phyloP scores from a whole-genome alignment of 2,329 filamentous ascomycete species.

The Ophiosphaerella korrae region DNA sequence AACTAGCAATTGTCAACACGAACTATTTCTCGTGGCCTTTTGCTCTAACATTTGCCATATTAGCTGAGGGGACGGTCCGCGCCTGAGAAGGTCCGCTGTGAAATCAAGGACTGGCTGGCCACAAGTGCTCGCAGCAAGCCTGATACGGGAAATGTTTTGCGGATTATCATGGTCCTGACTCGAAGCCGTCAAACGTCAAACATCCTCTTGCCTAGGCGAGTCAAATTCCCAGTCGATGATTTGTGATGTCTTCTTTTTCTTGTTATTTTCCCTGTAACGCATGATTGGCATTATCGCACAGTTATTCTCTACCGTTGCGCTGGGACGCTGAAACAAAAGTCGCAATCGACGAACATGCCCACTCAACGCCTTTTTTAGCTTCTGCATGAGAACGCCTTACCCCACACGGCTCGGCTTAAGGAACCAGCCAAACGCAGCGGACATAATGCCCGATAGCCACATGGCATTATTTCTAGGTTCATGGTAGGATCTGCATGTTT shows the following conservation, averaged over 20 bases:
- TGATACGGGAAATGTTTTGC: neutral
- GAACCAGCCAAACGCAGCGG: neutral
- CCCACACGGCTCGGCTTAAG: slow-evolving; percentile 1
- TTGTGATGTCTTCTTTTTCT: neutral
- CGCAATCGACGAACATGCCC: too few relatives aligned
- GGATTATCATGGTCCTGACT: slow-evolving; percentile 1
- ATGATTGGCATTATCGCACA: neutral
- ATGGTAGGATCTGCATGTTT: slow-evolving; percentile 1
- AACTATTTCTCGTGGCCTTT: too few relatives aligned
- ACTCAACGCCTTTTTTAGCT: too few relatives aligned
- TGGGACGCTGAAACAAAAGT: neutral
- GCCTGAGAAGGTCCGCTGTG: neutral
- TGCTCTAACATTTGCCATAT: too few relatives aligned
- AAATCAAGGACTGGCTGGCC: neutral
- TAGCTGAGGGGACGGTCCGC: neutral
- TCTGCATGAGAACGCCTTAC: neutral
- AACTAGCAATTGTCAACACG: too few relatives aligned
- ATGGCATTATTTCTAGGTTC: neutral
- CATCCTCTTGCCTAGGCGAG: too few relatives aligned
- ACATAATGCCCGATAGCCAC: slow-evolving; percentile 2
- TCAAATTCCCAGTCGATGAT: neutral
- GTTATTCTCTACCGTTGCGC: too few relatives aligned
- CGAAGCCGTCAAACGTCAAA: neutral
- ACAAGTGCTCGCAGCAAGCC: neutral
- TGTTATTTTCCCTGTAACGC: neutral